These are phyloP conservation scores for Westerdykella sp. DNA, from an alignment of 2,329 filamentous ascomycete genomes.

Conservation along the genomic window DNA sequence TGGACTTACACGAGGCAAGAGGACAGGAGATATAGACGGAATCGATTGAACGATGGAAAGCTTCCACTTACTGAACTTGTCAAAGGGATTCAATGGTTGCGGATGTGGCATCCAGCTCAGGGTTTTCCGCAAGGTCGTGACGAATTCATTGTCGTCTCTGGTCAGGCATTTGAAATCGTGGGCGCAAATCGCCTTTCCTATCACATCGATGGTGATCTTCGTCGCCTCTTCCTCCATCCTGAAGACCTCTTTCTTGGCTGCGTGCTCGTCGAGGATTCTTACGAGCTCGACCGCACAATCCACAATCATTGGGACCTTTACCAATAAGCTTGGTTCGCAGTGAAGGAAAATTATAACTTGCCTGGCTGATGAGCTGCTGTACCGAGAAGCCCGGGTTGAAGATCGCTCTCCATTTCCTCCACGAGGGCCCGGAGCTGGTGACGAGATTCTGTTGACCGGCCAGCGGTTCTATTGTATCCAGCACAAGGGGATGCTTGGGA, in stretches of 20 bases:
- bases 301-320: slow-evolving; percentile 28
- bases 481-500: slow-evolving; percentile 29
- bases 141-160: slow-evolving; percentile 27
- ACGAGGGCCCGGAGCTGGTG: slow-evolving; percentile 31
- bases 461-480: slow-evolving; percentile 30
- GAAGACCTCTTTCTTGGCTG: slow-evolving; percentile 34
- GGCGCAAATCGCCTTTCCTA: slow-evolving; percentile 37
- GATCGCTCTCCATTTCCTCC: slow-evolving; percentile 41
- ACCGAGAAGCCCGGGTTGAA: slow-evolving; percentile 41
- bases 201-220: slow-evolving; percentile 39
- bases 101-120: slow-evolving; percentile 32
- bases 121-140: slow-evolving; percentile 32
- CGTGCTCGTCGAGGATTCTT: slow-evolving; percentile 31
- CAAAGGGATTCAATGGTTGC: slow-evolving; percentile 29
- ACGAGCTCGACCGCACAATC: slow-evolving; percentile 30
- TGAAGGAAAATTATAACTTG: background rate
- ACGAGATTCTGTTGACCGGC: slow-evolving; percentile 36
- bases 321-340: background rate
- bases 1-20: too few relatives aligned
- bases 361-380: slow-evolving; percentile 36
- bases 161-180: slow-evolving; percentile 35
- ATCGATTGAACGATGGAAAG: too few relatives aligned
- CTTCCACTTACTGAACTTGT: slow-evolving; percentile 14
- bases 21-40: too few relatives aligned
- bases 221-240: slow-evolving; percentile 37